These are phyloP conservation scores for Xylaria acuta DNA, from an alignment of 495 filamentous ascomycete genomes.

Conservation along the genomic window DNA sequence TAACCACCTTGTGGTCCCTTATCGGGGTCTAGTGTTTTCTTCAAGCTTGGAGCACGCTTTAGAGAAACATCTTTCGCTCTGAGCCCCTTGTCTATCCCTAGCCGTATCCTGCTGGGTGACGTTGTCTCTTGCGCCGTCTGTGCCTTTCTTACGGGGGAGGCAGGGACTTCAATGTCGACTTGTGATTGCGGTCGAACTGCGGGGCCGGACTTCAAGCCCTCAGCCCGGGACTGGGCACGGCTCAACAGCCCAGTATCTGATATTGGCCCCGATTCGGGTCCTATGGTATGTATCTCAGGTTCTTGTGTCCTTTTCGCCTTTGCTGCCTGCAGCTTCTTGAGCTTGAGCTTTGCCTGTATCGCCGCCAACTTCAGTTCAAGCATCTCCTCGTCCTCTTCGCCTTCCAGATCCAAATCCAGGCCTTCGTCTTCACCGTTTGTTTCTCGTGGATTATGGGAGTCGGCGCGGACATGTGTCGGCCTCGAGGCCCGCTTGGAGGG, in stretches of 20 bases:
- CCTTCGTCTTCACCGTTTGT: conserved; percentile 38
- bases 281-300: conserved; percentile 31
- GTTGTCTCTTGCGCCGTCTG: conserved; percentile 57
- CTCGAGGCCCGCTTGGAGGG: conserved; percentile 49
- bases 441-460: not conserved
- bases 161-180: conserved; percentile 73
- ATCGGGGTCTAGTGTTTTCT: conserved; percentile 39
- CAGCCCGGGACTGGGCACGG: conserved; percentile 32
- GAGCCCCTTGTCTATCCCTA: conserved; percentile 91
- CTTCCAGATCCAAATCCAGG: conserved; percentile 58
- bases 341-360: conserved; percentile 84
- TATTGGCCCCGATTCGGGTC: conserved; percentile 31
- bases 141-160: conserved; percentile 72
- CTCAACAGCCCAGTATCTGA: conserved; percentile 30
- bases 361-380: conserved; percentile 81
- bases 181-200: conserved; percentile 45
- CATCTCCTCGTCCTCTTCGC: conserved; percentile 90
- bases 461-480: conserved; percentile 18
- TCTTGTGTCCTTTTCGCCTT: conserved; percentile 47
- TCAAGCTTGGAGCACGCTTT: conserved; percentile 68
- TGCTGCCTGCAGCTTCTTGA: conserved; percentile 82
- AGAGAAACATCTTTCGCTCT: conserved; percentile 84
- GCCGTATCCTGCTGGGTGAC: conserved; percentile 77
- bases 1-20: conserved; percentile 45
- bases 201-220: conserved; percentile 28